These are phyloP conservation scores for Rhodotorula taiwanensis DNA, from an alignment of 768 basidiomycete species.

Conservation along the genomic window DNA sequence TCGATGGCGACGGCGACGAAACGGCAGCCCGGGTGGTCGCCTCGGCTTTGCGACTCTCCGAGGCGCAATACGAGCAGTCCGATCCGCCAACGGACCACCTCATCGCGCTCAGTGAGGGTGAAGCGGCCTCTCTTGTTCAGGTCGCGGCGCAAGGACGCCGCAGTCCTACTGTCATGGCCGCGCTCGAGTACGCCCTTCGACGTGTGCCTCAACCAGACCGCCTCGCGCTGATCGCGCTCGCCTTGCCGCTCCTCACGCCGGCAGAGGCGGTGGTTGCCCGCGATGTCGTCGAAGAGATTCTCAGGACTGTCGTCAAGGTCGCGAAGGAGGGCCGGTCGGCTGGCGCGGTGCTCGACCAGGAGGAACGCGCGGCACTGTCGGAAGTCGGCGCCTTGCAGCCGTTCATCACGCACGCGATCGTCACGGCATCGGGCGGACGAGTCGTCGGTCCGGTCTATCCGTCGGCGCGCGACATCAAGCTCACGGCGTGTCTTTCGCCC, in stretches of 20 bases:
- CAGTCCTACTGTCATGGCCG: neutral
- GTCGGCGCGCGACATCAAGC: constrained; percentile 54
- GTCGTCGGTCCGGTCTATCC: constrained; percentile 35
- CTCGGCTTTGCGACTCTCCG: constrained; percentile 12
- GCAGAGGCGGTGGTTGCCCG: constrained; percentile 54
- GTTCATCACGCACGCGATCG: constrained; percentile 28
- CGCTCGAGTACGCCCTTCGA: constrained; percentile 2
- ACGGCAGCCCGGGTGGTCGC: constrained; percentile 10
- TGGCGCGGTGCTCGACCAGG: neutral
- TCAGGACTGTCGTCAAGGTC: neutral
- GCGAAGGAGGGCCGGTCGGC: neutral
- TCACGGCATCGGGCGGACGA: constrained; percentile 13
- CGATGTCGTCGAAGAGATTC: constrained; percentile 31
- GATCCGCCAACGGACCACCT: constrained; percentile 16
- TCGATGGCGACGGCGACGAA: neutral
- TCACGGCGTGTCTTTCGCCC: constrained; percentile 44
- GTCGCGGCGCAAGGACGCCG: neutral
- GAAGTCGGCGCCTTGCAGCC: constrained; percentile 6
- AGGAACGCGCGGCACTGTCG: constrained; percentile 4
- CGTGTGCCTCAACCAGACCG: neutral
- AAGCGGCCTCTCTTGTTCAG: neutral
- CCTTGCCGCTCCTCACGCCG: constrained; percentile 15
- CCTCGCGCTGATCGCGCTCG: neutral
- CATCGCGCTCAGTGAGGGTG: constrained; percentile 1
- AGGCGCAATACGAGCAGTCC: constrained; percentile 12